These are phyloP conservation scores for Geotrichum restrictum DNA, from an alignment of 1,139 yeast species.

Conservation along the genomic window DNA sequence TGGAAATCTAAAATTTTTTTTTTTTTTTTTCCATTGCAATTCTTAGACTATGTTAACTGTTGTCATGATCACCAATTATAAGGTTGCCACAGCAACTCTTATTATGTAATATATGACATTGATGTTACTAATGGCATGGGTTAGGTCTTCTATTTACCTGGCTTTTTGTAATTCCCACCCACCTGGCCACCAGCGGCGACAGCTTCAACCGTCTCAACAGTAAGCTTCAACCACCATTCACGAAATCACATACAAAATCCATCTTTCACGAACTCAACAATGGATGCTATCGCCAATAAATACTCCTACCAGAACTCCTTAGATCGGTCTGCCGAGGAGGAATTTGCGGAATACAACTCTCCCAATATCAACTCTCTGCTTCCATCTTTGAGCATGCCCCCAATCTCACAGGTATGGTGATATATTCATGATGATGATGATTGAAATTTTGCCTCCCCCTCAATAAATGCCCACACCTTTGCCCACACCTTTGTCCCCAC, in stretches of 20 bases:
- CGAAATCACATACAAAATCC: conserved; percentile 11
- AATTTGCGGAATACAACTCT: conserved; percentile 13
- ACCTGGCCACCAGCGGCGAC: neutral
- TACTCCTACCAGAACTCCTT: conserved; percentile 22
- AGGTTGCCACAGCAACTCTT: too few species aligned
- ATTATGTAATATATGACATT: too few species aligned
- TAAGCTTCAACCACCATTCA: conserved; percentile 9
- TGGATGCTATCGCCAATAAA: conserved; percentile 29
- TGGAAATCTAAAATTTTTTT: conserved; percentile 1
- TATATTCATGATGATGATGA: too few species aligned
- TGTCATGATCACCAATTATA: too few species aligned
- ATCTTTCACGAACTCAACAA: conserved; percentile 18
- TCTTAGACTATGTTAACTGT: too few species aligned
- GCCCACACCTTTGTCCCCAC: too few species aligned
- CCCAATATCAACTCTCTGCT: conserved; percentile 33
- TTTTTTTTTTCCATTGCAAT: too few species aligned
- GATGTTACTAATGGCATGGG: too few species aligned
- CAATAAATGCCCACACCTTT: too few species aligned
- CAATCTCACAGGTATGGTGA: conserved; percentile 58
- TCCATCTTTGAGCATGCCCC: conserved; percentile 72
- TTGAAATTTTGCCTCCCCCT: conserved; percentile 13
- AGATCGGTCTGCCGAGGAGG: conserved; percentile 19
- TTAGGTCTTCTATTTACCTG: too few species aligned
- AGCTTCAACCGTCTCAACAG: neutral
- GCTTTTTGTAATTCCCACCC: neutral